Evolutionary conservation across 441 rosid genomes (phyloP).

Genomic region (Breynia disticha): DNA sequence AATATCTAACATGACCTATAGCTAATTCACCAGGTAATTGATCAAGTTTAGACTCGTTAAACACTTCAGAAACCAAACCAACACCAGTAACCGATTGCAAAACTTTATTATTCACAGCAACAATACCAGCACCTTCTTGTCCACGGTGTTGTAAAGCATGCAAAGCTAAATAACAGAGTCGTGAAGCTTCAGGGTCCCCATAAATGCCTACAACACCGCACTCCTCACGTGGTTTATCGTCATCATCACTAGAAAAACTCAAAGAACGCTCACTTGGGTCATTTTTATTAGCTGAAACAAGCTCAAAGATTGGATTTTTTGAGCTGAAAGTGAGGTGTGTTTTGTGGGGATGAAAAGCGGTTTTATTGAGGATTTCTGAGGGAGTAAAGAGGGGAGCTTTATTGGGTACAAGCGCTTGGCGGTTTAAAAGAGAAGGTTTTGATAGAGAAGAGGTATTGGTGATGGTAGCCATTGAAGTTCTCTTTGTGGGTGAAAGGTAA

Average conservation of each 20-base stretch:
- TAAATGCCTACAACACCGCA: slow-evolving; percentile 91
- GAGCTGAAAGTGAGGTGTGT: slow-evolving; percentile 13
- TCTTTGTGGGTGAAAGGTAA: slow-evolving; percentile 11
- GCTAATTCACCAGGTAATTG: slow-evolving; percentile 70
- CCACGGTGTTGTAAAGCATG: slow-evolving; percentile 91
- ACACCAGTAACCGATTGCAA: slow-evolving; percentile 87
- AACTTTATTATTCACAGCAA: slow-evolving; percentile 54
- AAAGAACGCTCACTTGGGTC: slow-evolving; percentile 15
- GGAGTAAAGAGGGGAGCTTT: slow-evolving; percentile 13
- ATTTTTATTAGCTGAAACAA: slow-evolving; percentile 10
- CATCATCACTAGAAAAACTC: slow-evolving; percentile 17
- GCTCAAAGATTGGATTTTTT: slow-evolving; percentile 27
- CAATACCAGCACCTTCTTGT: slow-evolving; percentile 97
- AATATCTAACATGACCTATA: slow-evolving; percentile 81
- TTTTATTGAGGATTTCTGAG: slow-evolving; percentile 31
- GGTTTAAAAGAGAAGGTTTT: slow-evolving; percentile 15
- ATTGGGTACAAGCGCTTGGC: slow-evolving; percentile 15
- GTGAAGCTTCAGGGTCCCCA: slow-evolving; percentile 86
- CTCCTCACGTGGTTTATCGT: slow-evolving; percentile 89
- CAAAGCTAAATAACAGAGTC: slow-evolving; percentile 80
- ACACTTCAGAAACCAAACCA: slow-evolving; percentile 85
- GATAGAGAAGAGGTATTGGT: slow-evolving; percentile 22
- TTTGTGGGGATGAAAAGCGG: slow-evolving; percentile 17
- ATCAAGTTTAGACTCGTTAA: slow-evolving; percentile 64
- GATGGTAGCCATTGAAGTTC: slow-evolving; percentile 15